These are phyloP conservation scores for Beauveria caledonica DNA, from an alignment of 2,329 filamentous ascomycete genomes.

Conservation along the genomic window DNA sequence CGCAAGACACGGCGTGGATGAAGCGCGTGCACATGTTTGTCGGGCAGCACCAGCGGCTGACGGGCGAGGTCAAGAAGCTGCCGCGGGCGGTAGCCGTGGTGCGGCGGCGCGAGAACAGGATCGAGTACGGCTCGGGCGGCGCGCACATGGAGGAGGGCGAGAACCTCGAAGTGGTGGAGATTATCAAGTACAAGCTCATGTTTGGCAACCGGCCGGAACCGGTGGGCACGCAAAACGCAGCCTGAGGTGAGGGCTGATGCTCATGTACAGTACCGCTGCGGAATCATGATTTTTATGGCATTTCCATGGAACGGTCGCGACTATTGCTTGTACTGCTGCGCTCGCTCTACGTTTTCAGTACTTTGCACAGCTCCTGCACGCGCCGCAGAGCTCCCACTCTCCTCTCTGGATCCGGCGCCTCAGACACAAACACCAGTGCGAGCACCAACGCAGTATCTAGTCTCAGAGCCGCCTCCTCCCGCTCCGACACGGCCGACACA, in stretches of 20 bases:
- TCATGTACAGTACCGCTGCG: neutral
- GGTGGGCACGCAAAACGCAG: constrained; percentile 45
- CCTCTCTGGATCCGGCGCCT: constrained; percentile 13
- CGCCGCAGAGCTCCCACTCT: constrained; percentile 7
- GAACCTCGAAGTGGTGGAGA: constrained; percentile 75
- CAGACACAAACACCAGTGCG: constrained; percentile 15
- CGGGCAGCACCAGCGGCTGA: constrained; percentile 79
- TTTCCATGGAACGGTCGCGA: neutral
- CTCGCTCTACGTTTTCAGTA: neutral
- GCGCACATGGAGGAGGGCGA: constrained; percentile 26
- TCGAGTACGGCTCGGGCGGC: constrained; percentile 35
- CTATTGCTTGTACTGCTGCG: no score
- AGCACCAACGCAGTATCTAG: constrained; percentile 15
- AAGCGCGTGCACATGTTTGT: constrained; percentile 83
- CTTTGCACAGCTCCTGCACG: constrained; percentile 10
- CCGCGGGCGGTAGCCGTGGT: constrained; percentile 73
- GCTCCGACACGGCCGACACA: constrained; percentile 6
- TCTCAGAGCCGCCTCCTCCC: constrained; percentile 13
- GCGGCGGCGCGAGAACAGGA: constrained; percentile 41
- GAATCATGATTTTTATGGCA: neutral
- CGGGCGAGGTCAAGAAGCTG: constrained; percentile 84
- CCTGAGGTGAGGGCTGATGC: constrained; percentile 9
- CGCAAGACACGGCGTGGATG: constrained; percentile 65
- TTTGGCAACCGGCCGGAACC: constrained; percentile 83
- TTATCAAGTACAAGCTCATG: constrained; percentile 78